These are phyloP conservation scores for Hyaloperonospora arabidopsidis DNA, from an alignment of 352 stramenopile genomes.

Conservation along the genomic window DNA sequence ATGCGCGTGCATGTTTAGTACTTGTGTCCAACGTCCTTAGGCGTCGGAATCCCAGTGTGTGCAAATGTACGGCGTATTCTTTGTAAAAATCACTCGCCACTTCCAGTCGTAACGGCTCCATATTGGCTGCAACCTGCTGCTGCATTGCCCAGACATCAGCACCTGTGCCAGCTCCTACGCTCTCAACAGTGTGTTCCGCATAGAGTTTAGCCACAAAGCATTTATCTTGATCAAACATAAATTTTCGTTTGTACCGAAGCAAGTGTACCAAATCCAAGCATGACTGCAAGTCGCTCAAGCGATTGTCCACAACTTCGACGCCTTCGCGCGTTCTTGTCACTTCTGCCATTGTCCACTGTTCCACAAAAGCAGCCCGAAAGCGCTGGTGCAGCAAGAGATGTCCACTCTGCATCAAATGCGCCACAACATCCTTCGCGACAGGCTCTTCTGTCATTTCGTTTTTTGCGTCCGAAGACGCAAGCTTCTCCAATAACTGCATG, in stretches of 20 bases:
- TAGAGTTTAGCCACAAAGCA: conserved; percentile 66
- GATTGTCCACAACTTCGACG: conserved; percentile 33
- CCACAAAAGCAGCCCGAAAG: conserved; percentile 71
- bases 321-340: conserved; percentile 44
- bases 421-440: conserved; percentile 41
- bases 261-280: conserved; percentile 82
- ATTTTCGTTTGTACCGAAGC: conserved; percentile 80
- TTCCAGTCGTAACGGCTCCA: conserved; percentile 57
- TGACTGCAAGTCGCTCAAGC: conserved; percentile 52
- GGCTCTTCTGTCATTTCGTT: conserved; percentile 50
- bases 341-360: conserved; percentile 47
- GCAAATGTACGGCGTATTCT: conserved; percentile 55
- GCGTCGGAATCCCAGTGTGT: conserved; percentile 55
- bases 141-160: conserved; percentile 58
- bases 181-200: conserved; percentile 64
- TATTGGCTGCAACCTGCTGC: conserved; percentile 62
- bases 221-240: conserved; percentile 73
- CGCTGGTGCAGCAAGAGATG: conserved; percentile 61
- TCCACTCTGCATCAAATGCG: conserved; percentile 46
- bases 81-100: conserved; percentile 68
- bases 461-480: conserved; percentile 27
- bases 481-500: conserved; percentile 43
- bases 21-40: conserved; percentile 33
- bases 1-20: conserved; percentile 19
- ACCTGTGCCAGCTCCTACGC: conserved; percentile 57